These are phyloP conservation scores for Suillus brevipes DNA, from an alignment of 768 basidiomycete species.

Conservation along the genomic window DNA sequence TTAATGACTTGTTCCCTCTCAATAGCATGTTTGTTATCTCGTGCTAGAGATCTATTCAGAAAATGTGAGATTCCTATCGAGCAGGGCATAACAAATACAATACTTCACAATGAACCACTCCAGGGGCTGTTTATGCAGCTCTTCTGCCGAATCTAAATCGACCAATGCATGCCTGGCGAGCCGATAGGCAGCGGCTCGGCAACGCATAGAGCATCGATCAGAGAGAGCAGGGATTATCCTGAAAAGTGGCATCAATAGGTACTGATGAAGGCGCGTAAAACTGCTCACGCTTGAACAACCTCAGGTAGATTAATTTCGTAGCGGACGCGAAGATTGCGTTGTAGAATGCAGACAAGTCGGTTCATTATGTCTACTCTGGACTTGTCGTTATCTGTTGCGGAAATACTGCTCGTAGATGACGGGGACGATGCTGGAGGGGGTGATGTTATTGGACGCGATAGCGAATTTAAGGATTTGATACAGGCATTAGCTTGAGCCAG, in stretches of 20 bases:
- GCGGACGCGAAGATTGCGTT: constrained; percentile 70
- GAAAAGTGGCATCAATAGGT: constrained; percentile 13
- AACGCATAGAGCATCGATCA: constrained; percentile 71
- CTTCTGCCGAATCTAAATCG: constrained; percentile 68
- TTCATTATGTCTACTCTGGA: constrained; percentile 64
- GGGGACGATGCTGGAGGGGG: constrained; percentile 37
- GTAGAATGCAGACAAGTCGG: constrained; percentile 63
- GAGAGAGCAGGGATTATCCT: constrained; percentile 79
- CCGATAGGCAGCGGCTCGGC: constrained; percentile 81
- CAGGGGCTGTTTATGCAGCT: constrained; percentile 60
- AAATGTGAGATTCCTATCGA: constrained; percentile 10
- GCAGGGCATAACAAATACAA: constrained; percentile 18
- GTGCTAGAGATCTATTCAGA: constrained; percentile 66
- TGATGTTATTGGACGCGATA: constrained; percentile 39
- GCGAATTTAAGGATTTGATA: constrained; percentile 54
- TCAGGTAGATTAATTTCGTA: constrained; percentile 73
- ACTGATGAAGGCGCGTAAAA: constrained; percentile 1
- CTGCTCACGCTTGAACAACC: constrained; percentile 70
- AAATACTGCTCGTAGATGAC: constrained; percentile 30
- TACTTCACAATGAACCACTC: constrained; percentile 94
- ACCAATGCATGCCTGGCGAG: constrained; percentile 78
- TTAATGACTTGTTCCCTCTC: constrained; percentile 95
- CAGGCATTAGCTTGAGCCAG: constrained; percentile 62
- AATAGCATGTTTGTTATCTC: constrained; percentile 77
- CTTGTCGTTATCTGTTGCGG: constrained; percentile 44